Evolutionary conservation across 345 rosid genomes (phyloP).

Genomic region (Corymbia maculata): DNA sequence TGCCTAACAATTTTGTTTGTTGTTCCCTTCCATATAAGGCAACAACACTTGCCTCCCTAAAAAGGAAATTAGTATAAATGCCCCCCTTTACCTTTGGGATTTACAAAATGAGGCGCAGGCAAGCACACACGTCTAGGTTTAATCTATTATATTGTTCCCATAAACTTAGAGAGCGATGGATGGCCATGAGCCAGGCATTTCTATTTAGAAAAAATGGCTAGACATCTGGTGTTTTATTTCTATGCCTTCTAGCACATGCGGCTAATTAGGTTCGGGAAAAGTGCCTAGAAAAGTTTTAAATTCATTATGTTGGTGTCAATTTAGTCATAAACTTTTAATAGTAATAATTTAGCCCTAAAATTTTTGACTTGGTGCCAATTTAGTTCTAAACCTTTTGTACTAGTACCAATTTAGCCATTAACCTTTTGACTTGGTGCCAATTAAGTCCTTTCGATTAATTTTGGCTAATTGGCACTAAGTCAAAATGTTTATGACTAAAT

Average conservation of each 20-base stretch:
- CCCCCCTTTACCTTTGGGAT: background rate
- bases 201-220: background rate
- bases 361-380: no score
- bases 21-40: slow-evolving; percentile 33
- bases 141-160: background rate
- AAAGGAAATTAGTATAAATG: slow-evolving; percentile 26
- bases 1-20: slow-evolving; percentile 7
- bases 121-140: background rate
- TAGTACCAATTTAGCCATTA: no score
- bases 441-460: no score
- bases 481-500: no score
- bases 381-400: no score
- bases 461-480: no score
- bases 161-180: background rate
- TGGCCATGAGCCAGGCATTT: background rate
- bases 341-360: no score
- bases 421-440: no score
- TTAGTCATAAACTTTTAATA: no score
- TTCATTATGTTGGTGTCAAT: no score
- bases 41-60: slow-evolving; percentile 20
- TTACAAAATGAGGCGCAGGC: background rate
- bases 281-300: no score
- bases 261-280: background rate
- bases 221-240: background rate
- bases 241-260: background rate